phyloP scores from a whole-genome alignment of 331 rosid genomes.

The Spiraea crenata region DNA sequence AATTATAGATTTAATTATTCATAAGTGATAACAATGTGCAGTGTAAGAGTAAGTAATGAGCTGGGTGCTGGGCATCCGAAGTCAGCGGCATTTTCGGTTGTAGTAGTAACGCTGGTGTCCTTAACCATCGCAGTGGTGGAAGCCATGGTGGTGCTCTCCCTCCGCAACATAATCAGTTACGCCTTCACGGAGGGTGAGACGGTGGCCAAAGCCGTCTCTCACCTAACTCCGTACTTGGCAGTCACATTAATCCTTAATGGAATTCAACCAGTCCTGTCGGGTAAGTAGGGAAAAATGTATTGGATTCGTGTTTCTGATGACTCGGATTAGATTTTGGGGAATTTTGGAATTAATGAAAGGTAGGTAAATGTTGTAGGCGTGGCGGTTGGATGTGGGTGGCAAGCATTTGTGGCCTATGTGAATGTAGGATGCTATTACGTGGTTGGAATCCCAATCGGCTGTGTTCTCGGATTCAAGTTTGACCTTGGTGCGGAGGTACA shows the following conservation, averaged over 20 bases:
- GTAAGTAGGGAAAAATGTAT: conserved; percentile 20
- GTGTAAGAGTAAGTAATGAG: conserved; percentile 81
- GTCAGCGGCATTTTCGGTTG: conserved; percentile 60
- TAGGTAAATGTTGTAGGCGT: conserved; percentile 37
- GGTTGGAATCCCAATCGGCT: conserved; percentile 55
- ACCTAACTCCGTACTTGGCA: conserved; percentile 55
- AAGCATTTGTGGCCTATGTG: conserved; percentile 62
- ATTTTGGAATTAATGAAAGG: no score
- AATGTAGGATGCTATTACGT: conserved; percentile 59
- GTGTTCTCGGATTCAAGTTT: conserved; percentile 52
- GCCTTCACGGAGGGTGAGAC: conserved; percentile 56
- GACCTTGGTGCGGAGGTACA: conserved; percentile 42
- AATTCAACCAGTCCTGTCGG: conserved; percentile 70
- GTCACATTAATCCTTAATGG: conserved; percentile 69
- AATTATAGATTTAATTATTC: background rate
- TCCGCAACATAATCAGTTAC: conserved; percentile 63
- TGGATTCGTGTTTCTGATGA: no score
- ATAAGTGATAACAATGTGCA: conserved; percentile 3
- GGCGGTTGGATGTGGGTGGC: conserved; percentile 80
- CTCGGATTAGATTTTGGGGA: no score
- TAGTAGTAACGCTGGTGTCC: conserved; percentile 38
- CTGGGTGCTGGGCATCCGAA: conserved; percentile 67
- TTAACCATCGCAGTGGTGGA: conserved; percentile 35
- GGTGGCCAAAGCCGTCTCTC: conserved; percentile 63
- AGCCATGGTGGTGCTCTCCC: conserved; percentile 40